Evolutionary conservation across 306 rosid species (phyloP).

Genomic region (Fragaria nilgerrensis): DNA sequence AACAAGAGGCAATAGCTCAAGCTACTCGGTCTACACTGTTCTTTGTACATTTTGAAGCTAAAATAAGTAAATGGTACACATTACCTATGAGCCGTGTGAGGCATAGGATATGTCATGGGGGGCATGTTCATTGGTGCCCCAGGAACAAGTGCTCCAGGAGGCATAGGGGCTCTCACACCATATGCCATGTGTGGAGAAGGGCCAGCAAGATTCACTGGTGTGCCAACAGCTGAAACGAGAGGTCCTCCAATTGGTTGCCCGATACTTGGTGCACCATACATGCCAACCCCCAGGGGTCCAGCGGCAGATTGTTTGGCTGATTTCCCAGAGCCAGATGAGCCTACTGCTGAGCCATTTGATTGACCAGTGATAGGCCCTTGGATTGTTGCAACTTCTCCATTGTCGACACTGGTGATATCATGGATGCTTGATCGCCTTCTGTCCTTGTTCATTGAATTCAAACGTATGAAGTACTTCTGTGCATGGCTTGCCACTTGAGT

Average conservation of each 20-base stretch:
- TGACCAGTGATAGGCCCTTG: constrained; percentile 91
- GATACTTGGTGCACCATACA: constrained; percentile 67
- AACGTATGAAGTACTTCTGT: constrained; percentile 90
- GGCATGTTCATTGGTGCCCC: constrained; percentile 78
- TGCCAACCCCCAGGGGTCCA: constrained; percentile 60
- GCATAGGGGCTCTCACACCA: constrained; percentile 64
- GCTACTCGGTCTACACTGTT: constrained; percentile 36
- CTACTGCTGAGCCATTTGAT: constrained; percentile 56
- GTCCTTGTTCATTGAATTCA: constrained; percentile 94
- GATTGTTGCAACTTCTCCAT: constrained; percentile 60
- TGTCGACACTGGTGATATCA: constrained; percentile 82
- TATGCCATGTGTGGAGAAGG: constrained; percentile 71
- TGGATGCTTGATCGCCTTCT: constrained; percentile 97
- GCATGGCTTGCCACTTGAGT: constrained; percentile 99
- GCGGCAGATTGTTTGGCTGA: constrained; percentile 47
- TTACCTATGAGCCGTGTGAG: constrained; percentile 74
- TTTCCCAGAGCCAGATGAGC: constrained; percentile 48
- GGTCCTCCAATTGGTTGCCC: constrained; percentile 96
- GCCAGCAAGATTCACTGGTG: constrained; percentile 68
- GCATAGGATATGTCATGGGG: constrained; percentile 74
- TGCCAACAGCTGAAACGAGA: constrained; percentile 84
- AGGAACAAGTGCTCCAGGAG: constrained; percentile 63
- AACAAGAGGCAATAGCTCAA: constrained; percentile 41
- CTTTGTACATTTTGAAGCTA: constrained; percentile 53
- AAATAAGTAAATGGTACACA: constrained; percentile 12